Percentiles rank a stretch among this genome's conserved stretches.
Evolutionary conservation across 129 eudicot species (phyloP).

Genomic region (Rutidosis leptorrhynchoides): DNA sequence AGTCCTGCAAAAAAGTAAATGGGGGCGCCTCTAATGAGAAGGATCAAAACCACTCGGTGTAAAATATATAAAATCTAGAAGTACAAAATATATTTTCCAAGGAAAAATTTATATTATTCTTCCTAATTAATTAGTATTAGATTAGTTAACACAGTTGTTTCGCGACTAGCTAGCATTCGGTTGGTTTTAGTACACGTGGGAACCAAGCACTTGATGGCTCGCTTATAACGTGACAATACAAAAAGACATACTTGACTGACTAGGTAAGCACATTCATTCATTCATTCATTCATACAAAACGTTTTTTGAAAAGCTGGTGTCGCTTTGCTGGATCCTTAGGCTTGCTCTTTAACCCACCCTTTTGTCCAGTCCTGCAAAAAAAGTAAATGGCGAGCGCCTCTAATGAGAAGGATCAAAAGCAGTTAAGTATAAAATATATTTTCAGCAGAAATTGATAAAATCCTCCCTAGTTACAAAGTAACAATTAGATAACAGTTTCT

Average conservation of each 20-base stretch:
- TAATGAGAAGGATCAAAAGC: neutral
- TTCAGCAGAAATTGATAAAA: neutral
- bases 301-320: conserved; percentile 68
- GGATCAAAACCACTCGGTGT: neutral
- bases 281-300: conserved; percentile 42
- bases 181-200: neutral
- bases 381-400: neutral
- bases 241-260: neutral
- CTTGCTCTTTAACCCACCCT: conserved; percentile 45
- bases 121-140: too few relatives aligned
- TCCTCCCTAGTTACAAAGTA: neutral
- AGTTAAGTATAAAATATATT: neutral
- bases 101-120: neutral
- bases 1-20: conserved; percentile 37
- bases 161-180: neutral
- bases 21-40: neutral
- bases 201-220: too few relatives aligned
- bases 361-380: conserved; percentile 55
- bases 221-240: neutral
- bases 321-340: conserved; percentile 79
- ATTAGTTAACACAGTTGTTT: neutral
- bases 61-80: too few relatives aligned
- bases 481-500: neutral
- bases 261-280: too few relatives aligned
- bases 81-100: neutral